phyloP scores from a whole-genome alignment of 257 asterid species.

The Marsdenia floribunda region DNA sequence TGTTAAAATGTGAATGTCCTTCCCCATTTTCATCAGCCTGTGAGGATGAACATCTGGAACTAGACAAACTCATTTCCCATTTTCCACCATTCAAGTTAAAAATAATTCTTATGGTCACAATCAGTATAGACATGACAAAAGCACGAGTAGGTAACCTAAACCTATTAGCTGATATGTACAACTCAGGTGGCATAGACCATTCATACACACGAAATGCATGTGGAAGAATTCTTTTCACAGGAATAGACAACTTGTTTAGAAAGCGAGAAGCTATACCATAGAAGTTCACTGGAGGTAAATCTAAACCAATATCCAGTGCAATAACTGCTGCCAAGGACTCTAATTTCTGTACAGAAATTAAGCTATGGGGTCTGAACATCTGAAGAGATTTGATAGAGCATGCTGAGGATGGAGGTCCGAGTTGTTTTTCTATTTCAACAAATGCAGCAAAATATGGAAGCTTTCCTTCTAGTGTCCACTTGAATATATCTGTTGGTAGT shows the following conservation, averaged over 20 bases:
- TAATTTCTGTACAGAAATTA: conserved; percentile 55
- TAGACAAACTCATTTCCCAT: conserved; percentile 62
- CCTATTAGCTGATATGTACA: conserved; percentile 54
- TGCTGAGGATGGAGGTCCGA: conserved; percentile 49
- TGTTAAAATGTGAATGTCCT: conserved; percentile 10
- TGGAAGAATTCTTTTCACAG: conserved; percentile 44
- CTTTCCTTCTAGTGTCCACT: conserved; percentile 76
- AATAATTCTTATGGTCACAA: conserved; percentile 55
- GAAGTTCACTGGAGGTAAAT: conserved; percentile 73
- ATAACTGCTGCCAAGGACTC: conserved; percentile 64
- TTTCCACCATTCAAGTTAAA: conserved; percentile 71
- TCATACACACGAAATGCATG: conserved; percentile 55
- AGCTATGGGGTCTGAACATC: conserved; percentile 61
- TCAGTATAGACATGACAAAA: conserved; percentile 66
- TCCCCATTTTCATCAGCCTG: conserved; percentile 14
- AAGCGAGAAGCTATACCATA: conserved; percentile 61
- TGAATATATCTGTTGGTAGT: conserved; percentile 63
- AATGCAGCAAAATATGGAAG: conserved; percentile 74
- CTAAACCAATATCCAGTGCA: conserved; percentile 53
- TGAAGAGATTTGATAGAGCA: conserved; percentile 48
- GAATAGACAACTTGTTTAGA: conserved; percentile 51
- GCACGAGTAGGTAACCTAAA: conserved; percentile 59
- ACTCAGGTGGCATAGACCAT: conserved; percentile 71
- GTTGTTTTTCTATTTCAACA: conserved; percentile 50
- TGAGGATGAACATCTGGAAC: conserved; percentile 22